These are phyloP conservation scores for Breynia disticha DNA, from an alignment of 441 rosid species.

Conservation along the genomic window DNA sequence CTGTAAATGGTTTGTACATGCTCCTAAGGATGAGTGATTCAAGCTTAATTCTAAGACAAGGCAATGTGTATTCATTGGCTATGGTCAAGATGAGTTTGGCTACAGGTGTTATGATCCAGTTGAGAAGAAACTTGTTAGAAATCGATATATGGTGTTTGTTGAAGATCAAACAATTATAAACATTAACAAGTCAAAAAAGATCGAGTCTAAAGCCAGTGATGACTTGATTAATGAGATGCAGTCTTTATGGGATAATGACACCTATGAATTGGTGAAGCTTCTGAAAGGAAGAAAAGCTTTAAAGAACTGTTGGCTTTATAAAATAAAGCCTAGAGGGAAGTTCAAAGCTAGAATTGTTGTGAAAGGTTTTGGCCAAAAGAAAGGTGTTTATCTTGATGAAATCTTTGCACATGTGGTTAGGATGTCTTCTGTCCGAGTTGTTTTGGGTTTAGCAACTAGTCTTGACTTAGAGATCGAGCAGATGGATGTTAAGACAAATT, in stretches of 20 bases:
- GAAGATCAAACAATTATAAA: background rate
- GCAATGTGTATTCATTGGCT: background rate
- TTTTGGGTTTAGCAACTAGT: background rate
- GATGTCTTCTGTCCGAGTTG: background rate
- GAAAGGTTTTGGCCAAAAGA: background rate
- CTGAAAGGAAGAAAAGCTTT: background rate
- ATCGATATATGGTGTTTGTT: background rate
- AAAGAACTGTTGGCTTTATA: background rate
- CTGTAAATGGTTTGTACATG: background rate
- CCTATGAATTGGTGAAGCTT: background rate
- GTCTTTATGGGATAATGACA: background rate
- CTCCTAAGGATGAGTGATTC: background rate
- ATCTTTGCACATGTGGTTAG: background rate
- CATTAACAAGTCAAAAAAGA: background rate
- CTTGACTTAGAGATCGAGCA: background rate
- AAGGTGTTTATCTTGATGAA: background rate
- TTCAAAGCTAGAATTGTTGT: background rate
- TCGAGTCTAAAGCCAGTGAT: background rate
- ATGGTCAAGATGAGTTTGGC: background rate
- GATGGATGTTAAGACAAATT: background rate
- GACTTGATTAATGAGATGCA: background rate
- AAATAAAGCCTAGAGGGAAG: background rate
- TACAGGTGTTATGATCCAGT: background rate
- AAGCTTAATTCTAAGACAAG: background rate
- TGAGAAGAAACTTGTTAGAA: background rate